Conservation (phyloP, 2,329 filamentous ascomycete genomes). For the Colletotrichum sansevieriae region DNA sequence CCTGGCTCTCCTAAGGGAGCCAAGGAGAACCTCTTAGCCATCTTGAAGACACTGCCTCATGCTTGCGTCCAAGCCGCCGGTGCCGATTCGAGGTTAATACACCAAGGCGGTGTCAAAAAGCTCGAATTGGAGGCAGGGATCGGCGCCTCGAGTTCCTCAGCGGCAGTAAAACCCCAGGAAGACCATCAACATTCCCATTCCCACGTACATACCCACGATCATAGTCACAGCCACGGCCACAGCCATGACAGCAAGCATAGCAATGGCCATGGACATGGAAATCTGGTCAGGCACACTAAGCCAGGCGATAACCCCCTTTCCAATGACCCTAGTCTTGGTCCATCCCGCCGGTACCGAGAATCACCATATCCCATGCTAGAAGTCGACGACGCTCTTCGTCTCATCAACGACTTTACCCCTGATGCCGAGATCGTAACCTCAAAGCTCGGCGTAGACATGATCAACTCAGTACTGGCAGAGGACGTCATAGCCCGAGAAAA, state of each 20-base stretch:
- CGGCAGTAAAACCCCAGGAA: slow-evolving; percentile 55
- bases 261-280: slow-evolving; percentile 73
- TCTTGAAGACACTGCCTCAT: slow-evolving; percentile 92
- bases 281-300: slow-evolving; percentile 79
- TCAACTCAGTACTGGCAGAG: slow-evolving; percentile 85
- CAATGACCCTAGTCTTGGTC: slow-evolving; percentile 72
- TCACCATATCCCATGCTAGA: slow-evolving; percentile 95
- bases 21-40: slow-evolving; percentile 89
- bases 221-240: slow-evolving; percentile 60
- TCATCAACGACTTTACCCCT: slow-evolving; percentile 82
- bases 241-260: slow-evolving; percentile 65
- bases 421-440: slow-evolving; percentile 66
- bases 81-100: slow-evolving; percentile 82
- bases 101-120: slow-evolving; percentile 84
- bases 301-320: slow-evolving; percentile 69
- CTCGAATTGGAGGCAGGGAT: slow-evolving; percentile 87
- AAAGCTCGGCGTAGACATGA: slow-evolving; percentile 74
- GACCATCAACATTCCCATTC: slow-evolving; percentile 64
- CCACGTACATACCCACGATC: slow-evolving; percentile 65
- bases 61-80: slow-evolving; percentile 93
- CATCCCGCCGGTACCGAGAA: slow-evolving; percentile 80
- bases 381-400: slow-evolving; percentile 81
- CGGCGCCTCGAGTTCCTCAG: slow-evolving; percentile 37
- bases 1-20: slow-evolving; percentile 97
- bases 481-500: slow-evolving; percentile 84